Percentiles rank a stretch among this genome's conserved stretches.
Conservation (phyloP, 1,284 basidiomycete genomes). For the Ustilago trichophora region DNA sequence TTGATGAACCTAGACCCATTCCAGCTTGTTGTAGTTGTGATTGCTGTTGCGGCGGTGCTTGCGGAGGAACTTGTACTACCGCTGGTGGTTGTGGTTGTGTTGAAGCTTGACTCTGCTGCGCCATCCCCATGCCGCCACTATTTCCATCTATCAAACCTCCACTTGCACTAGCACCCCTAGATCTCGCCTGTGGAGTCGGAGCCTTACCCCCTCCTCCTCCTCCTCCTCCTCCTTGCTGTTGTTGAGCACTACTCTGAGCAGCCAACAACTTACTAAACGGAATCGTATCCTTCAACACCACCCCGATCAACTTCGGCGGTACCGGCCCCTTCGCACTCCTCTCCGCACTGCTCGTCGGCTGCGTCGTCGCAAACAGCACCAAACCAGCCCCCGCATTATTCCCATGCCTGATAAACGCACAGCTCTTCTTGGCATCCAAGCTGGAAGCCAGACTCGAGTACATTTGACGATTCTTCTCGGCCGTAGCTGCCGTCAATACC, state of each 20-base stretch:
- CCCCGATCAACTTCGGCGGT: constrained; percentile 43
- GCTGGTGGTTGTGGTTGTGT: too few species aligned
- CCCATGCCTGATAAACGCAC: constrained; percentile 53
- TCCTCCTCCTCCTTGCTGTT: too few species aligned
- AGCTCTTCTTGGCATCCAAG: constrained; percentile 53
- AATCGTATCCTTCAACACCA: constrained; percentile 50
- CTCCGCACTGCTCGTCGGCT: constrained; percentile 39
- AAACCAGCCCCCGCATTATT: constrained; percentile 41
- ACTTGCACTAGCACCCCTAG: constrained; percentile 9
- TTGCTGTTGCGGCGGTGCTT: background rate
- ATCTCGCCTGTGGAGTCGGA: background rate
- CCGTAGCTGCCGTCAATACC: constrained; percentile 20
- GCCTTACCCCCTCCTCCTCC: background rate
- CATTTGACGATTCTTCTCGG: constrained; percentile 54
- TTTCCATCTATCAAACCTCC: too few species aligned
- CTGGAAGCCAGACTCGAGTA: constrained; percentile 47
- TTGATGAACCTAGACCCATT: constrained; percentile 41
- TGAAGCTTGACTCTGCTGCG: too few species aligned
- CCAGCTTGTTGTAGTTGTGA: constrained; percentile 6
- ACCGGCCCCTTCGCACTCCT: constrained; percentile 3
- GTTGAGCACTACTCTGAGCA: constrained; percentile 10
- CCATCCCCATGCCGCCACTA: too few species aligned
- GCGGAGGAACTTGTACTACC: background rate
- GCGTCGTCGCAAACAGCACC: constrained; percentile 47
- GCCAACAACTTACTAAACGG: constrained; percentile 45